Conservation (phyloP, 176 grass and related monocot genomes). For the barley (Hordeum vulgare) region MorexV3_pseudomolecules_assembly NC_058521.1:596306284-596306783, state of each 20-base stretch:
- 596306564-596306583: slow-evolving; percentile 83
- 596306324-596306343: background rate
- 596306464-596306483: background rate
- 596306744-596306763: background rate
- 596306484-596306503: background rate
- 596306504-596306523: slow-evolving; percentile 66
- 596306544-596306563: slow-evolving; percentile 76
- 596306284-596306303: background rate
- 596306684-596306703: background rate
- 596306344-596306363: background rate
- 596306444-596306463: too few relatives aligned
- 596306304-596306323: background rate
- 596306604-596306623: slow-evolving; percentile 90
- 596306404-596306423: too few relatives aligned
- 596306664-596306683: slow-evolving; percentile 30
- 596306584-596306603: slow-evolving; percentile 40
- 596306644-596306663: slow-evolving; percentile 68
- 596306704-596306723: background rate
- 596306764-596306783: background rate
- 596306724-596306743: background rate
- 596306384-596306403: too few relatives aligned
- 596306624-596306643: slow-evolving; percentile 71
- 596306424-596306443: too few relatives aligned
- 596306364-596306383: too few relatives aligned
- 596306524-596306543: slow-evolving; percentile 86